A percentile compares a stretch with the other conserved stretches of the same genome.
Evolutionary conservation across 2,329 filamentous ascomycete genomes (phyloP).

Genomic region (Biscogniauxia sp.): DNA sequence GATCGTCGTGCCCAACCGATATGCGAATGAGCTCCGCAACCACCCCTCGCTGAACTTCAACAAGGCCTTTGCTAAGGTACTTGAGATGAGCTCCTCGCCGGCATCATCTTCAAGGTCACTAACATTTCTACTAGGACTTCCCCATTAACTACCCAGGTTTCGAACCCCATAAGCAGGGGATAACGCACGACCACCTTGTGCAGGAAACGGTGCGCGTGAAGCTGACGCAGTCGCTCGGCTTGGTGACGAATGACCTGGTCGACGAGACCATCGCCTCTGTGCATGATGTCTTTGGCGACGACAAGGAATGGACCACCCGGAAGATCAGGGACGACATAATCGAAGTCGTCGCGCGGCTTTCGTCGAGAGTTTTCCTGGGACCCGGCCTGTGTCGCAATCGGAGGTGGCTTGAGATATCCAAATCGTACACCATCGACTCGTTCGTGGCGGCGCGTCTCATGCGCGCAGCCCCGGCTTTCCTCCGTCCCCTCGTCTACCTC

Average conservation of each 20-base stretch:
- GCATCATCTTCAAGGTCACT: background rate
- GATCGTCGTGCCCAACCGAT: conserved; percentile 32
- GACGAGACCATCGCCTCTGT: conserved; percentile 34
- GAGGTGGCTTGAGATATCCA: conserved; percentile 44
- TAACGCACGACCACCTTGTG: conserved; percentile 26
- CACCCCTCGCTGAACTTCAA: conserved; percentile 33
- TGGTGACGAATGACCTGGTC: conserved; percentile 35
- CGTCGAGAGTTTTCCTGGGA: conserved; percentile 49
- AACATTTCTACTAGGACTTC: conserved; percentile 30
- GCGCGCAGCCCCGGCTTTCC: conserved; percentile 37
- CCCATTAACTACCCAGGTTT: conserved; percentile 34
- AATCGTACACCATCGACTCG: conserved; percentile 41
- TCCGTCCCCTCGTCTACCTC: conserved; percentile 43
- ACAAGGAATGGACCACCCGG: conserved; percentile 39
- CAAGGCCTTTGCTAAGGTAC: conserved; percentile 34
- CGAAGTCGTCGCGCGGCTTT: conserved; percentile 46
- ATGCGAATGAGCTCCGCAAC: conserved; percentile 36
- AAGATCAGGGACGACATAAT: conserved; percentile 37
- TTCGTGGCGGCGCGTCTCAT: conserved; percentile 38
- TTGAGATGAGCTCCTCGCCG: conserved; percentile 5
- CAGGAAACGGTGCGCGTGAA: conserved; percentile 33
- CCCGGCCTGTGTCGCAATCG: conserved; percentile 42
- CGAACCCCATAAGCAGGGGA: conserved; percentile 25
- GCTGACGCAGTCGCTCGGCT: conserved; percentile 33
- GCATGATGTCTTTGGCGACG: conserved; percentile 32